A percentile compares a stretch with the other conserved stretches of the same genome.
Conservation (phyloP, 2,329 filamentous ascomycete species). For the Penicillium digitatum region DNA sequence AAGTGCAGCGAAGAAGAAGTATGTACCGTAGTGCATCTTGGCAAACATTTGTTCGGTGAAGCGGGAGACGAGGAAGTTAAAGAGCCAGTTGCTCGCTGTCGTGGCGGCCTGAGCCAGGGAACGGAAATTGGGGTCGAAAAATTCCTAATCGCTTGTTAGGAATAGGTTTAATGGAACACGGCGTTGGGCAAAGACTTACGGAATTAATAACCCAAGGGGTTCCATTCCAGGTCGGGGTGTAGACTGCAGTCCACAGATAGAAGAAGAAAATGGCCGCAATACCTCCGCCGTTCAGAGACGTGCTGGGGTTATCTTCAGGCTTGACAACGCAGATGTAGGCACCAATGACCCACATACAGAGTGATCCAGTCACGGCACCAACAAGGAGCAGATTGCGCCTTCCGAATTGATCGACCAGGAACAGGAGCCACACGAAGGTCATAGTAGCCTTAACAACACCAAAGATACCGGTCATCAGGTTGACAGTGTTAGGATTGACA, state of each 20-base stretch:
- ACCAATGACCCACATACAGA: conserved; percentile 35
- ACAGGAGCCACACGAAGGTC: conserved; percentile 65
- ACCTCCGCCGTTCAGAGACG: conserved; percentile 26
- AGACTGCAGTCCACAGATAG: conserved; percentile 69
- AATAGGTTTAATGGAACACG: neutral
- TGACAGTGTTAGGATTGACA: conserved; percentile 52
- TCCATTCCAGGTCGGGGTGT: conserved; percentile 69
- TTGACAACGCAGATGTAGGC: conserved; percentile 34
- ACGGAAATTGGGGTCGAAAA: conserved; percentile 67
- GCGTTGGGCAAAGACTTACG: conserved; percentile 14
- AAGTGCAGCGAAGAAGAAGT: conserved; percentile 64
- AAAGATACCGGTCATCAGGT: conserved; percentile 70
- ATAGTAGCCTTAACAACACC: conserved; percentile 68
- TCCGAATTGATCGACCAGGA: conserved; percentile 62
- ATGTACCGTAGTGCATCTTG: conserved; percentile 56
- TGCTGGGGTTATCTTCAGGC: conserved; percentile 27
- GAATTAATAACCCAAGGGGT: conserved; percentile 72
- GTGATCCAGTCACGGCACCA: conserved; percentile 57
- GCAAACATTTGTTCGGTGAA: conserved; percentile 42
- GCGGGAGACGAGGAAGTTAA: conserved; percentile 36
- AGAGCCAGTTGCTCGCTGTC: conserved; percentile 35
- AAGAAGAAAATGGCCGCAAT: conserved; percentile 59
- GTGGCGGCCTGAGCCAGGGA: conserved; percentile 69
- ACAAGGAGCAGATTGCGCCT: conserved; percentile 61
- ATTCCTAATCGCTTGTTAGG: conserved; percentile 45